Evolutionary conservation across 2,329 filamentous ascomycete genomes (phyloP).

Genomic region (Trichothecium sympodiale): DNA sequence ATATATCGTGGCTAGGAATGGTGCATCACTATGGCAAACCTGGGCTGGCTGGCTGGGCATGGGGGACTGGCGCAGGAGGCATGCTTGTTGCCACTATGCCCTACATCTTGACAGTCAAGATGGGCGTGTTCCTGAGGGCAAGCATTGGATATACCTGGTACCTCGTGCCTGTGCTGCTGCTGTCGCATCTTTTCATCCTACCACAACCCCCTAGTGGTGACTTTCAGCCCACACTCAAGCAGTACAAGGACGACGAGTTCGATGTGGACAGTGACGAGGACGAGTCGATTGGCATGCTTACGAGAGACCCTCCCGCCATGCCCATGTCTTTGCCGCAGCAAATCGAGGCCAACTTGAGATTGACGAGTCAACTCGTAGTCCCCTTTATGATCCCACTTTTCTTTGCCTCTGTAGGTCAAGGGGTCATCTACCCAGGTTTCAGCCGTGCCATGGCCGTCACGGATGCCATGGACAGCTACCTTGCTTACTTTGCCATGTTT

Average conservation of each 20-base stretch:
- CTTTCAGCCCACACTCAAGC: conserved; percentile 1
- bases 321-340: conserved; percentile 5
- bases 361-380: conserved; percentile 7
- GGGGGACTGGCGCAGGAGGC: conserved; percentile 18
- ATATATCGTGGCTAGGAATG: conserved; percentile 20
- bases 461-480: conserved; percentile 12
- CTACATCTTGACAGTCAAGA: conserved; percentile 15
- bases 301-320: background rate
- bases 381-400: conserved; percentile 17
- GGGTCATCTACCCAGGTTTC: conserved; percentile 16
- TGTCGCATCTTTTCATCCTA: conserved; percentile 17
- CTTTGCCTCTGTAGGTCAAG: conserved; percentile 11
- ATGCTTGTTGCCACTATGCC: conserved; percentile 17
- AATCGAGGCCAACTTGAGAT: conserved; percentile 8
- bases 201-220: conserved; percentile 7
- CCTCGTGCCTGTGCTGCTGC: conserved; percentile 14
- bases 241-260: conserved; percentile 10
- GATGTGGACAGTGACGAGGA: conserved; percentile 8
- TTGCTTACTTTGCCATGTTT: conserved; percentile 16
- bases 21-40: conserved; percentile 16
- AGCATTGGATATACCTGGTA: conserved; percentile 16
- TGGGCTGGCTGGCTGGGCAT: conserved; percentile 23
- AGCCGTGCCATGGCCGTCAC: conserved; percentile 15
- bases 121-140: conserved; percentile 15
- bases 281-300: conserved; percentile 3